Conservation (phyloP, 306 rosid genomes). For the Cucurbita ficifolia region DNA sequence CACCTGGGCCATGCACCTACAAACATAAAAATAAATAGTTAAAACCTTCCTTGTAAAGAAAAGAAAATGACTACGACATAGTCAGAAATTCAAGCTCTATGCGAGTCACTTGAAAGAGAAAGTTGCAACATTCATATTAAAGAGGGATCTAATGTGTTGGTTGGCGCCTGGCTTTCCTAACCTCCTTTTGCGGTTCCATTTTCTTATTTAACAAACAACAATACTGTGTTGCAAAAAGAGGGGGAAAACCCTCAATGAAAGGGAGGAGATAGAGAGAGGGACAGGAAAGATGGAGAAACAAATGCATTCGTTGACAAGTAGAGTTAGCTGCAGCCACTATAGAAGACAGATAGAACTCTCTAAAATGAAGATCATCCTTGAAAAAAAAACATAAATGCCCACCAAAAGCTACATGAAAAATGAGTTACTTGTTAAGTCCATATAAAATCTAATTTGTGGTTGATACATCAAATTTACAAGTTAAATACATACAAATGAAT, state of each 20-base stretch:
- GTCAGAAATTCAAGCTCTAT: background rate
- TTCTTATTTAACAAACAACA: background rate
- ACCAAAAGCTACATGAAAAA: no score
- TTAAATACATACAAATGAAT: background rate
- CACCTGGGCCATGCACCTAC: conserved; percentile 98
- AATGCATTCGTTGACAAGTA: background rate
- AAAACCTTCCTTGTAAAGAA: background rate
- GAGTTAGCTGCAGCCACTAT: background rate
- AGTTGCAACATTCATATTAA: background rate
- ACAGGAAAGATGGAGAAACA: background rate
- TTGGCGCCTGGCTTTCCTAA: background rate
- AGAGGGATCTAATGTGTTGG: background rate
- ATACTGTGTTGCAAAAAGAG: background rate
- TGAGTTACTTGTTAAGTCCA: no score
- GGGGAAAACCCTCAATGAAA: background rate
- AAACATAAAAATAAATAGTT: conserved; percentile 5
- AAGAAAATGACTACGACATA: background rate
- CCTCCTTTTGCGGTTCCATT: background rate
- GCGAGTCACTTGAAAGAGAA: background rate
- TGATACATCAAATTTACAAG: background rate
- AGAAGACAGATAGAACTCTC: background rate
- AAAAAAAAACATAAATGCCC: background rate
- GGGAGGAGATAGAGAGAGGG: background rate
- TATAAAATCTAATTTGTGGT: background rate
- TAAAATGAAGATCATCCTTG: background rate